Percentiles rank a stretch among this genome's conserved stretches.
Evolutionary conservation across 768 basidiomycete genomes (phyloP).

Genomic region (Tricholoma sp.): DNA sequence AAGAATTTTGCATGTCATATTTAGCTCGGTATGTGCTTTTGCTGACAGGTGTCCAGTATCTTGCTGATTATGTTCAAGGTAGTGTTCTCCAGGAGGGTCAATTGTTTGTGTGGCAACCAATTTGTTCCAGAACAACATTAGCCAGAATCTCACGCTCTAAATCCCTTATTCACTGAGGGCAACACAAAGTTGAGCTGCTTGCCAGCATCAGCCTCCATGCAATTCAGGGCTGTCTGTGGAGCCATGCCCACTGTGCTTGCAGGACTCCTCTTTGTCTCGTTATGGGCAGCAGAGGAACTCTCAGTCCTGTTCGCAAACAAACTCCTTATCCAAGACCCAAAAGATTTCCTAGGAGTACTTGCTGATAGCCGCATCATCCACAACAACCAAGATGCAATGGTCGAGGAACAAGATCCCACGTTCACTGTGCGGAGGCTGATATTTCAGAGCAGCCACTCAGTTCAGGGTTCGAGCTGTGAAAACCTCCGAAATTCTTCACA

Average conservation of each 20-base stretch:
- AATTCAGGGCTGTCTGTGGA: constrained; percentile 61
- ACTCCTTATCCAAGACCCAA: constrained; percentile 27
- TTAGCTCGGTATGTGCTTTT: constrained; percentile 37
- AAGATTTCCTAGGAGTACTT: background rate
- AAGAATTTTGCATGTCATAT: constrained; percentile 63
- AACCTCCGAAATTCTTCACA: background rate
- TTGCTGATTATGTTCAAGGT: background rate
- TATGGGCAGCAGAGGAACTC: constrained; percentile 13
- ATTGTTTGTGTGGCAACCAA: constrained; percentile 51
- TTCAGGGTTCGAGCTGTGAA: background rate
- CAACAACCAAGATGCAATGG: background rate
- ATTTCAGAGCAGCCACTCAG: background rate
- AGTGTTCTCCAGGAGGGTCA: constrained; percentile 69
- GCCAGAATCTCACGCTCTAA: constrained; percentile 59
- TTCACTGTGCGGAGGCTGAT: background rate
- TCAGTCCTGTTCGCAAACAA: constrained; percentile 30
- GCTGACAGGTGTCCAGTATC: background rate
- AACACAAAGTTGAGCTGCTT: constrained; percentile 19
- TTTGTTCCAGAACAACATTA: constrained; percentile 62
- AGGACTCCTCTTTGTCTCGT: constrained; percentile 4
- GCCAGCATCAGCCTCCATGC: constrained; percentile 56
- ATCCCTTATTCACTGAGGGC: constrained; percentile 40
- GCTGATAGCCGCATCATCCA: background rate
- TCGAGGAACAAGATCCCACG: background rate
- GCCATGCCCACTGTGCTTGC: constrained; percentile 42